Evolutionary conservation across 306 rosid species (phyloP).

Genomic region (apple (Malus domestica)): DNA sequence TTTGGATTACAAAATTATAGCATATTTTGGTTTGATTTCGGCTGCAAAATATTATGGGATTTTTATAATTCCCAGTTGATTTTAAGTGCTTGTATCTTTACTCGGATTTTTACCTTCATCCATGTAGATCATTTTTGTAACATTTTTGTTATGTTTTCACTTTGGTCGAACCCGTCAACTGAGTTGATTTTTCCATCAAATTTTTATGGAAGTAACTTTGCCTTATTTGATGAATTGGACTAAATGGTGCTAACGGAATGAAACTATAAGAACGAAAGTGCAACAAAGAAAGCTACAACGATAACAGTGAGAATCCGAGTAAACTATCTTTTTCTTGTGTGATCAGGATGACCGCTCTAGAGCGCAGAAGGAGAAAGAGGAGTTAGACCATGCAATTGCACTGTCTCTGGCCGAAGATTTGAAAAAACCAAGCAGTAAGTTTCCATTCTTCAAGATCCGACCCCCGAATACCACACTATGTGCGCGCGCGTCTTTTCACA

Average conservation of each 20-base stretch:
- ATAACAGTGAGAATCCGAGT: background rate
- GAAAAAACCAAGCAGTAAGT: slow-evolving; percentile 53
- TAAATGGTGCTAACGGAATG: background rate
- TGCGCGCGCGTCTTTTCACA: background rate
- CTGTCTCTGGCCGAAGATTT: slow-evolving; percentile 66
- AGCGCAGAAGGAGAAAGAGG: slow-evolving; percentile 73
- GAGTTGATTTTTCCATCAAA: background rate
- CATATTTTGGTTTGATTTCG: background rate
- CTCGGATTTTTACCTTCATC: background rate
- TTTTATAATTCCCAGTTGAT: background rate
- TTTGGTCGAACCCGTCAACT: background rate
- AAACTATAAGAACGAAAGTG: background rate
- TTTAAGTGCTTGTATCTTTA: background rate
- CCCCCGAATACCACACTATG: background rate
- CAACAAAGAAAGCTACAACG: background rate
- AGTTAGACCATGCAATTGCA: slow-evolving; percentile 59
- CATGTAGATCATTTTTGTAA: background rate
- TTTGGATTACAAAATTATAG: background rate
- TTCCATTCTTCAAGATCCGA: background rate
- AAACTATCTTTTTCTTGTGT: background rate
- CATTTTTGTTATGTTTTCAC: background rate
- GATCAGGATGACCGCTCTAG: slow-evolving; percentile 64
- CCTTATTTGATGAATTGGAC: background rate
- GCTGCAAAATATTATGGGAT: background rate
- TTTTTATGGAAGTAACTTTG: too few relatives aligned